Evolutionary conservation across 768 basidiomycete species (phyloP), one percentile per base, ranked within the genome.

Genomic region (Tephrocybe sp.): DNA sequence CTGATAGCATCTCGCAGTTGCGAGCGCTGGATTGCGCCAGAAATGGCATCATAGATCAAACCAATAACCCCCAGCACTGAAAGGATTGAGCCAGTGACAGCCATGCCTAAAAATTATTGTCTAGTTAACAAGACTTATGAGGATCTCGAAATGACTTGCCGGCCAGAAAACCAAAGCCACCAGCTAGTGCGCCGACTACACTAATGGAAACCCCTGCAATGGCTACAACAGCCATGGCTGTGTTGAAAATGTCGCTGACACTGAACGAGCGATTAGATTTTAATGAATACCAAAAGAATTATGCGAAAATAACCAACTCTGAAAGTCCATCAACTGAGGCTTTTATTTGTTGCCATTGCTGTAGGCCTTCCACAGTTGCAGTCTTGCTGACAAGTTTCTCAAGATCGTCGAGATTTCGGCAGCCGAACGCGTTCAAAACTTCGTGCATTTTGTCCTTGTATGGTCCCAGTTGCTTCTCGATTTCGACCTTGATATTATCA

Each of bases 161-260:
- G 28, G 50, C 54, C 24, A 55, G 43, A 43, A 55, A 55, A 5
- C 54, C 54, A 44, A 55, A 47, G 4, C 54, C 54, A 9, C 54
- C 54, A 15, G 54, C 54, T 9, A 55, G 51, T 16, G 54, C 44
- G 9, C 54, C 54, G n/a, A 52, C 34, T 5, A 40, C 30, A 28
- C 54, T 55, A 7, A 55, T 52, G 9, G 31, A 42, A 5, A 55
- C 39, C 7, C 54, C 54, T 26, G 45, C 50, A 25, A 55, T 51
- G 12, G 54, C 50, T 6, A 55, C 39, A 13, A 50, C 51, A 31
- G 40, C 54, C 50, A 51, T 52, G n/a, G 54, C 54, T 7, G 43
- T 50, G n/a, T 40, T 47, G 32, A 55, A 40, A 28, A 56, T 37
- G 21, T 56, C 52, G 41, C 53, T 52, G 16, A 45, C 51, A 34